Conservation (phyloP, 23 red algal species). For the Gracilaria vermiculophylla region DNA sequence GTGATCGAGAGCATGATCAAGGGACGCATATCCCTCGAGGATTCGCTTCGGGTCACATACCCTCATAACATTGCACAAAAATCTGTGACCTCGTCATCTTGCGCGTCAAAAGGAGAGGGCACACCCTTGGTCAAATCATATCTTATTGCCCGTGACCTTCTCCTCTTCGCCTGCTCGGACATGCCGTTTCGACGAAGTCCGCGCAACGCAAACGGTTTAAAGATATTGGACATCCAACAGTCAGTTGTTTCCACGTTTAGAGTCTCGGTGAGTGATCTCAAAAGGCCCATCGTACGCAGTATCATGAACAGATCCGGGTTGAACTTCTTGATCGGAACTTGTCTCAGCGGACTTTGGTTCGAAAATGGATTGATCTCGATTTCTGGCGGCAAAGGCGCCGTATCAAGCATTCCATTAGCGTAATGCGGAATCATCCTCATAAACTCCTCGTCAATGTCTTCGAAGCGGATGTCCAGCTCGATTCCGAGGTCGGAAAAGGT, state of each 20-base stretch:
- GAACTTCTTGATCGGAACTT: conserved; percentile 68
- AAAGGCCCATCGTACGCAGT: conserved; percentile 77
- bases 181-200: conserved; percentile 23
- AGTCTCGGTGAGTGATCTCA: conserved; percentile 66
- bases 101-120: conserved; percentile 37
- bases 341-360: conserved; percentile 53
- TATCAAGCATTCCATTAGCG: conserved; percentile 89
- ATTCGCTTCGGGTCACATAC: background rate
- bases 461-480: conserved; percentile 64
- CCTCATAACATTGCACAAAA: conserved; percentile 17
- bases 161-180: conserved; percentile 6
- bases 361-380: conserved; percentile 86
- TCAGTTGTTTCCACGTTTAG: conserved; percentile 35
- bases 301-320: conserved; percentile 87
- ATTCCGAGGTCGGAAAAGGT: conserved; percentile 79
- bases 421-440: conserved; percentile 70
- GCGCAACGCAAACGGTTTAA: conserved; percentile 64
- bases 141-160: conserved; percentile 5
- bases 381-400: conserved; percentile 60
- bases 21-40: background rate
- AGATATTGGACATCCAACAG: conserved; percentile 66
- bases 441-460: conserved; percentile 47
- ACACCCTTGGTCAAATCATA: conserved; percentile 37
- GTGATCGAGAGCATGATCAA: background rate
- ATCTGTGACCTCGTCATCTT: background rate